Evolutionary conservation across 2,329 filamentous ascomycete genomes (phyloP).

Genomic region (Helminthosporium solani): DNA sequence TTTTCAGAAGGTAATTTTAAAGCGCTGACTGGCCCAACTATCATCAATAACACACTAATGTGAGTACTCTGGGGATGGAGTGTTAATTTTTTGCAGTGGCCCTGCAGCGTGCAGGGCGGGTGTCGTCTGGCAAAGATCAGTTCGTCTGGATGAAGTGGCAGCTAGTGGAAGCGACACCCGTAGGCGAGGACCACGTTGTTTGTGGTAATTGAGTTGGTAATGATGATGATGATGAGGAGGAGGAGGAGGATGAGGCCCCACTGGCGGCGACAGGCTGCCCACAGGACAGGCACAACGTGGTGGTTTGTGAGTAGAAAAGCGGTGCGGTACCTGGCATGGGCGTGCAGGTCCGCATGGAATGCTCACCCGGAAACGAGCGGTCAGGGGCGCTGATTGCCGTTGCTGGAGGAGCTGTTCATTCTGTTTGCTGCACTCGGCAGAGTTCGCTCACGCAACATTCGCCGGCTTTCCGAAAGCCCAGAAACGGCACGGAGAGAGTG

Average conservation of each 20-base stretch:
- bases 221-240: background rate
- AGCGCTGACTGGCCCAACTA: background rate
- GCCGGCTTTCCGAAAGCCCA: background rate
- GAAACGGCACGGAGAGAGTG: too few species aligned
- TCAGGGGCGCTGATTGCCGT: background rate
- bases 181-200: background rate
- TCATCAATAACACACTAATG: background rate
- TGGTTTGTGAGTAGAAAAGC: background rate
- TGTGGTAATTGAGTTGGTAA: background rate
- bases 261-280: background rate
- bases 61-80: too few species aligned
- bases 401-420: too few species aligned
- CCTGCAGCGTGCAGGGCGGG: background rate
- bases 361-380: background rate
- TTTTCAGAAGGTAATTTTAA: background rate
- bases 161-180: background rate
- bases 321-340: background rate
- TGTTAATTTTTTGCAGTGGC: background rate
- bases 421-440: too few species aligned
- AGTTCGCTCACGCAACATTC: background rate
- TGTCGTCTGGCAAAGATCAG: background rate
- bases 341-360: too few species aligned
- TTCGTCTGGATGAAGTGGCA: background rate
- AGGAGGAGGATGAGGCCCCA: background rate
- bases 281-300: background rate